These are phyloP conservation scores for Allomyces macrogynus DNA, from an alignment of 192 early-diverging fungal species.

Conservation along the genomic window DNA sequence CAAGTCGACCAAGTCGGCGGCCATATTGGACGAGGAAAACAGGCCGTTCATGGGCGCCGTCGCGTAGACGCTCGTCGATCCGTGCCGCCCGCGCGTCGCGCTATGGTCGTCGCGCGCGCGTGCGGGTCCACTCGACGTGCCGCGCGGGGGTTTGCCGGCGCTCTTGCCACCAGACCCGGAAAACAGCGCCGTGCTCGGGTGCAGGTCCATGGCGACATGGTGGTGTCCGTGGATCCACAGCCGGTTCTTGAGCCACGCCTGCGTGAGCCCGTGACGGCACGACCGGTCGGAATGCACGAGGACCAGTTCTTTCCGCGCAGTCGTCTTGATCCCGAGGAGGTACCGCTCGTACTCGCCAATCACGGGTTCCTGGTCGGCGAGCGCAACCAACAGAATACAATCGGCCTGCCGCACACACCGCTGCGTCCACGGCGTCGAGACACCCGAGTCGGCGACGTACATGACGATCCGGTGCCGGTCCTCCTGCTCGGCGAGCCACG, in stretches of 20 bases:
- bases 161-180: no score
- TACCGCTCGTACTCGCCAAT: constrained; percentile 86
- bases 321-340: constrained; percentile 84
- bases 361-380: constrained; percentile 69
- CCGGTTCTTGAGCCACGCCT: constrained; percentile 76
- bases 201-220: constrained; percentile 55
- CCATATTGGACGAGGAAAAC: no score
- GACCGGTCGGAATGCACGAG: constrained; percentile 60
- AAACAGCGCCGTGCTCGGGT: no score
- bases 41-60: no score
- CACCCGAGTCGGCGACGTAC: constrained; percentile 87
- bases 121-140: no score
- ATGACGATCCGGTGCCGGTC: constrained; percentile 67
- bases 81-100: neutral
- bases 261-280: constrained; percentile 63
- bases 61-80: neutral
- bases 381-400: constrained; percentile 81
- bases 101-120: neutral
- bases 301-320: constrained; percentile 91
- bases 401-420: constrained; percentile 90
- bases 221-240: constrained; percentile 94
- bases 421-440: constrained; percentile 82
- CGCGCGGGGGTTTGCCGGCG: no score
- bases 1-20: no score
- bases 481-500: constrained; percentile 90